These are phyloP conservation scores for Quercus variabilis DNA, from an alignment of 306 rosid species.

Conservation along the genomic window DNA sequence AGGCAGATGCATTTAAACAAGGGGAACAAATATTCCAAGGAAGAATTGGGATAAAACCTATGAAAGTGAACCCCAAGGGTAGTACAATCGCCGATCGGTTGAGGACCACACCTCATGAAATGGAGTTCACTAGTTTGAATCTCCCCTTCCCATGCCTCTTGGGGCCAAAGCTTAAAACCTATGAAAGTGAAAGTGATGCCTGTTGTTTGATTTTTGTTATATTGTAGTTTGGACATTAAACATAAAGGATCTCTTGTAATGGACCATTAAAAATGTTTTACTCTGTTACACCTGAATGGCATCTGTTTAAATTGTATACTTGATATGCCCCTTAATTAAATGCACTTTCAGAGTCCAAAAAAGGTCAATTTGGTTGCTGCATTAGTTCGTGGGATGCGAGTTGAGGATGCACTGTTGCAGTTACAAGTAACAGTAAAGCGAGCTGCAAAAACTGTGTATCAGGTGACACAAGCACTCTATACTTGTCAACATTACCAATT, in stretches of 20 bases:
- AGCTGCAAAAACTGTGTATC: conserved; percentile 90
- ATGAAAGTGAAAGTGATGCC: background rate
- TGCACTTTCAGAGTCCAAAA: conserved; percentile 70
- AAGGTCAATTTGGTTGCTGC: conserved; percentile 96
- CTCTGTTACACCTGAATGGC: background rate
- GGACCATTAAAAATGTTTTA: background rate
- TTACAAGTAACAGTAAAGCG: conserved; percentile 82
- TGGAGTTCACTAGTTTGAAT: no score
- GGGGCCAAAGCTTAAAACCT: background rate
- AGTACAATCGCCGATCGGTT: no score
- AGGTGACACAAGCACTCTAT: conserved; percentile 41
- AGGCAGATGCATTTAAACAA: background rate
- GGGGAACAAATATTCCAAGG: no score
- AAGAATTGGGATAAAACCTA: no score
- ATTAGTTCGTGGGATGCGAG: conserved; percentile 95
- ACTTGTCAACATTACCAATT: background rate
- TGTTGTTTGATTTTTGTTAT: no score
- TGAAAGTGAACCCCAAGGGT: no score
- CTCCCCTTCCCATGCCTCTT: no score
- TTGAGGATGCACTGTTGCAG: conserved; percentile 93
- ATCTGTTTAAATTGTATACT: background rate
- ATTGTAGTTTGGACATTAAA: no score
- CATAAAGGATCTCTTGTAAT: no score
- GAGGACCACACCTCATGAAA: no score
- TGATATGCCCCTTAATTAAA: background rate